A percentile compares a stretch with the other conserved stretches of the same genome.
Evolutionary conservation across 768 basidiomycete species (phyloP).

Genomic region (Tricholoma saponaceum): DNA sequence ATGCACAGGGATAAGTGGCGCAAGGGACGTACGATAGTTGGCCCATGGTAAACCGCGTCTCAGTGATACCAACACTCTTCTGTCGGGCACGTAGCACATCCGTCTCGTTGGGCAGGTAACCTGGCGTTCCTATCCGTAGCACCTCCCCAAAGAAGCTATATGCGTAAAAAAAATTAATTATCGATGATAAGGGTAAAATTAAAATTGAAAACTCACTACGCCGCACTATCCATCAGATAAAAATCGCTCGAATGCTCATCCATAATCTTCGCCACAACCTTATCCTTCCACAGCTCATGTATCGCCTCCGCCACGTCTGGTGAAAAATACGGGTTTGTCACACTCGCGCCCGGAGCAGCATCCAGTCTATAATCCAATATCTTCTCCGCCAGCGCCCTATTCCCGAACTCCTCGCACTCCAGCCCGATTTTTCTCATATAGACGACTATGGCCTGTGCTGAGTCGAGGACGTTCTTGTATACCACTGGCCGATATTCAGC

Average conservation of each 20-base stretch:
- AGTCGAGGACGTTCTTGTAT: constrained; percentile 76
- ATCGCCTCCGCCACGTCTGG: constrained; percentile 69
- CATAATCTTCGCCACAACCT: constrained; percentile 52
- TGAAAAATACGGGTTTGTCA: constrained; percentile 37
- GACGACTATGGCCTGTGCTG: constrained; percentile 72
- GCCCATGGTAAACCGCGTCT: constrained; percentile 79
- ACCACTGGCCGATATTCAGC: constrained; percentile 68
- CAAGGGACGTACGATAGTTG: constrained; percentile 46
- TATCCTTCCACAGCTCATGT: constrained; percentile 66
- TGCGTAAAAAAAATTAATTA: constrained; percentile 20
- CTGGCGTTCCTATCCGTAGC: constrained; percentile 72
- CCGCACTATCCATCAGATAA: constrained; percentile 92
- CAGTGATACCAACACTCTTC: constrained; percentile 88
- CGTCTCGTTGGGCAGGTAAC: constrained; percentile 82
- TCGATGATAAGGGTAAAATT: not conserved
- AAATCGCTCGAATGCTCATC: constrained; percentile 72
- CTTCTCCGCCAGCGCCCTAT: constrained; percentile 57
- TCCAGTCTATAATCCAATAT: constrained; percentile 59
- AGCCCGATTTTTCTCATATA: constrained; percentile 78
- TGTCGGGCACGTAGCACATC: constrained; percentile 87
- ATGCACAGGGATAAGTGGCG: not conserved
- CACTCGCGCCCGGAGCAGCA: constrained; percentile 20
- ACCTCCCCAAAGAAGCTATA: constrained; percentile 89
- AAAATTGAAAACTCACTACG: constrained; percentile 56
- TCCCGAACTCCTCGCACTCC: constrained; percentile 57